Evolutionary conservation across 257 asterid species (phyloP).

Genomic region (Pogostemon cablin): DNA sequence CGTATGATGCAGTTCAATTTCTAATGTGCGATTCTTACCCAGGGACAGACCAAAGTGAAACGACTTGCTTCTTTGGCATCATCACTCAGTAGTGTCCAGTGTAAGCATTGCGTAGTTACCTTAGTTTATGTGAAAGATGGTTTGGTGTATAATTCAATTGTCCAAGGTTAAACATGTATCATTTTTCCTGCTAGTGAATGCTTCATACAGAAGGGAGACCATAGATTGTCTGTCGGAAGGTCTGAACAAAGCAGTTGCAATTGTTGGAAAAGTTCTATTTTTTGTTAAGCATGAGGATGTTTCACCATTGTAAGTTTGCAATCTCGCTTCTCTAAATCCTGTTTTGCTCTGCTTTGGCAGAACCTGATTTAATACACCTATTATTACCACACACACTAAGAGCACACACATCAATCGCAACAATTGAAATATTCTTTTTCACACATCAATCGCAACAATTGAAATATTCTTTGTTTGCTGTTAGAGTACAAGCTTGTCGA

Average conservation of each 20-base stretch:
- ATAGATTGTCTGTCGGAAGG: slow-evolving; percentile 73
- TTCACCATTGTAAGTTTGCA: slow-evolving; percentile 74
- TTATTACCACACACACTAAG: neutral
- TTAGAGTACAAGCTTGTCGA: slow-evolving; percentile 2
- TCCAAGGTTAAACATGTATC: slow-evolving; percentile 28
- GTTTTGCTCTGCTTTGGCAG: neutral
- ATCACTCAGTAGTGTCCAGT: slow-evolving; percentile 59
- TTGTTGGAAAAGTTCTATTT: slow-evolving; percentile 70
- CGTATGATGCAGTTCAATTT: neutral
- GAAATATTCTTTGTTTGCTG: neutral
- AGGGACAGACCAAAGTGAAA: slow-evolving; percentile 78
- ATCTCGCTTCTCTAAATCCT: slow-evolving; percentile 21
- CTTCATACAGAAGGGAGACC: slow-evolving; percentile 62
- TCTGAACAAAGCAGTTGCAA: slow-evolving; percentile 75
- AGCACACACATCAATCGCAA: neutral
- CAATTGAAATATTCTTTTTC: too few relatives aligned
- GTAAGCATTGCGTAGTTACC: slow-evolving; percentile 49
- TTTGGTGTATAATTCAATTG: slow-evolving; percentile 24
- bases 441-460: neutral
- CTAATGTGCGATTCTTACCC: slow-evolving; percentile 34
- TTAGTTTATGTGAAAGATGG: slow-evolving; percentile 27
- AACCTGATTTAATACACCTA: slow-evolving; percentile 14
- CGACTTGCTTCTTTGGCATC: slow-evolving; percentile 73
- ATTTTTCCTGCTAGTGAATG: slow-evolving; percentile 53
- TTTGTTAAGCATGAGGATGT: slow-evolving; percentile 62